Conservation (phyloP, 208 protist genomes). For the Acanthamoeba lenticulata region DNA sequence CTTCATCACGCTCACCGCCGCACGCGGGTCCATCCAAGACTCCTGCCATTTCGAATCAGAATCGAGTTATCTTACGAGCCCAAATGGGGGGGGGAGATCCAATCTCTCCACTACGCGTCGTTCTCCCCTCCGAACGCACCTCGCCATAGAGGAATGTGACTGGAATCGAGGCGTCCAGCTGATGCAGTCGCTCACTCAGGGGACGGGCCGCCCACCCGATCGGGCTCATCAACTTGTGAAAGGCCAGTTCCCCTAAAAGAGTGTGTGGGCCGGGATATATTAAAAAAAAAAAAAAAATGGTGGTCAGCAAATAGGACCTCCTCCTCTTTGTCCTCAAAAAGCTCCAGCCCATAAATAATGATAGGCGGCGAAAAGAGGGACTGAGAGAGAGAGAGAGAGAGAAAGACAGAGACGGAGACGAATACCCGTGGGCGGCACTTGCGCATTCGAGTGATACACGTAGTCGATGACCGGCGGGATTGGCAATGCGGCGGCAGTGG, state of each 20-base stretch:
- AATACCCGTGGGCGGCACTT: constrained; percentile 58
- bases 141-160: constrained; percentile 72
- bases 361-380: too few relatives aligned
- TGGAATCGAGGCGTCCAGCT: constrained; percentile 25
- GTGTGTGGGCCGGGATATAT: too few relatives aligned
- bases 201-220: constrained; percentile 68
- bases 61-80: too few relatives aligned
- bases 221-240: constrained; percentile 37
- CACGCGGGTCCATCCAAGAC: constrained; percentile 62
- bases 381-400: too few relatives aligned
- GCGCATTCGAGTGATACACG: constrained; percentile 71
- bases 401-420: neutral
- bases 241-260: constrained; percentile 26
- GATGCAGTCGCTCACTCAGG: constrained; percentile 5
- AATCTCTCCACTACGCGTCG: neutral
- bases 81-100: too few relatives aligned
- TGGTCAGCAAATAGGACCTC: too few relatives aligned
- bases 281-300: too few relatives aligned
- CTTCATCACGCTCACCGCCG: constrained; percentile 23
- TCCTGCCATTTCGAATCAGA: neutral
- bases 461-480: constrained; percentile 66
- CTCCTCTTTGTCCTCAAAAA: too few relatives aligned
- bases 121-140: too few relatives aligned
- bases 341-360: too few relatives aligned
- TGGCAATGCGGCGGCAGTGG: too few relatives aligned